Evolutionary conservation across 495 filamentous ascomycete species (phyloP).

Genomic region (Aspergillus carlsbadensis): DNA sequence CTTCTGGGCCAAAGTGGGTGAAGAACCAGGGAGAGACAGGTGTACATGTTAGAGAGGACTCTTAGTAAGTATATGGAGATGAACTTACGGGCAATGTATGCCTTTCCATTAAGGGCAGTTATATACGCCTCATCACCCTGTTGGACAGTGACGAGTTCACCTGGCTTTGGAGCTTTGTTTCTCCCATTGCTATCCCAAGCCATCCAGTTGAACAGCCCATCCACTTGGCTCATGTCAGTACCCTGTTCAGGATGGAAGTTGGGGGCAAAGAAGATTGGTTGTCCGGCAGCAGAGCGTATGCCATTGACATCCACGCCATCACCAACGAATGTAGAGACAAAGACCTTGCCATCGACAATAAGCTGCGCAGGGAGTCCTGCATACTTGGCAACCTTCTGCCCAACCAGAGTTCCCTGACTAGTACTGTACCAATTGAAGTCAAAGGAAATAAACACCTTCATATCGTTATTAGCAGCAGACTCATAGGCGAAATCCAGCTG

Average conservation of each 20-base stretch:
- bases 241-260: constrained; percentile 50
- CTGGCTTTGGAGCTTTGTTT: constrained; percentile 50
- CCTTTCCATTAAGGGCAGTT: constrained; percentile 46
- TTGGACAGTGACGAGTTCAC: constrained; percentile 38
- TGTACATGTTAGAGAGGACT: constrained; percentile 6
- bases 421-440: constrained; percentile 57
- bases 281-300: constrained; percentile 45
- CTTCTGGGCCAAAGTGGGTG: constrained; percentile 47
- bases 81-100: constrained; percentile 51
- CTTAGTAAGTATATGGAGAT: neutral
- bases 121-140: constrained; percentile 49
- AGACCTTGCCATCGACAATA: constrained; percentile 54
- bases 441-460: constrained; percentile 64
- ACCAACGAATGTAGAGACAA: constrained; percentile 55
- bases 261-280: constrained; percentile 54
- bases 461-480: constrained; percentile 55
- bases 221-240: constrained; percentile 30
- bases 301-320: constrained; percentile 49
- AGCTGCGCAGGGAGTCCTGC: constrained; percentile 50
- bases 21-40: constrained; percentile 46
- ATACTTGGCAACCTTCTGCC: constrained; percentile 49
- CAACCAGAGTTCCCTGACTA: constrained; percentile 41
- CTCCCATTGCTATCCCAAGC: constrained; percentile 55
- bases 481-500: constrained; percentile 57
- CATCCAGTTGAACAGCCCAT: constrained; percentile 61